Percentiles rank a stretch among this genome's conserved stretches.
Evolutionary conservation across 441 rosid genomes (phyloP).

Genomic region (Hypseocharis bilobata): DNA sequence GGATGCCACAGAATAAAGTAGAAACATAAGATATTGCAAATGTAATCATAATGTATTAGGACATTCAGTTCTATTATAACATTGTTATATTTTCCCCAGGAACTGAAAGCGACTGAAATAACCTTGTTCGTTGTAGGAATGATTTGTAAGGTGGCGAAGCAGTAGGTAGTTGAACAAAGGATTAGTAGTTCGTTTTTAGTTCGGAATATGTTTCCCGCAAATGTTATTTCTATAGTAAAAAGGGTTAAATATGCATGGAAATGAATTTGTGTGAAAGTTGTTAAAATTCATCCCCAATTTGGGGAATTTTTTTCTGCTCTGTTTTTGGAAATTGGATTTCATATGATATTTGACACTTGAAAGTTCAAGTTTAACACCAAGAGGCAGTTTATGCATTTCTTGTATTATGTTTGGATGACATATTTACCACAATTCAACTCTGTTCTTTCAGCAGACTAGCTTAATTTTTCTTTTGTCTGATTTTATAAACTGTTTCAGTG

Average conservation of each 20-base stretch:
- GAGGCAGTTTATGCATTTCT: neutral
- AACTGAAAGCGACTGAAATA: neutral
- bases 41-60: neutral
- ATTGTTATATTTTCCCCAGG: neutral
- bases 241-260: neutral
- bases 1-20: too few species aligned
- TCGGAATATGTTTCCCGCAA: neutral
- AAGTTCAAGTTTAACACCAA: neutral
- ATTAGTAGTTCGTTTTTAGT: neutral
- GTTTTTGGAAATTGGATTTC: neutral
- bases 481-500: constrained; percentile 50
- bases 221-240: neutral
- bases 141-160: too few species aligned
- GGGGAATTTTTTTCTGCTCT: neutral
- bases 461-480: constrained; percentile 20
- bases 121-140: neutral
- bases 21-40: neutral
- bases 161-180: neutral
- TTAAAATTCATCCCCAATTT: neutral
- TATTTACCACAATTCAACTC: constrained; percentile 8
- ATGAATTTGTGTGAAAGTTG: neutral
- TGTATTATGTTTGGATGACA: neutral
- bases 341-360: constrained; percentile 4
- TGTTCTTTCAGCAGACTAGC: constrained; percentile 12
- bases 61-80: neutral